These are phyloP conservation scores for Solanum etuberosum DNA, from an alignment of 257 asterid genomes.

Conservation along the genomic window DNA sequence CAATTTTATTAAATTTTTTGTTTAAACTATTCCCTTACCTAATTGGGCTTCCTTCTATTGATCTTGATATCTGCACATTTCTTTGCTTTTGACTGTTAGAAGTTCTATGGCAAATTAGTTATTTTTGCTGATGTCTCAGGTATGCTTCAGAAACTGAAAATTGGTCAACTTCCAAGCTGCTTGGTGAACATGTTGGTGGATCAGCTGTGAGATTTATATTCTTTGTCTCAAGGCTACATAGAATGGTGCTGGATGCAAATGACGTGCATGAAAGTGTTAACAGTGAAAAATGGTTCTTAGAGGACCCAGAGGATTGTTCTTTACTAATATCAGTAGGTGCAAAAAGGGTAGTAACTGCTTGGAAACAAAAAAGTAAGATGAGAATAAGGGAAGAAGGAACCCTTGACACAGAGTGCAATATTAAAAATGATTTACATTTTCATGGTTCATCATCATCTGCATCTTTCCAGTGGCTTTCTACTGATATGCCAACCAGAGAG, in stretches of 20 bases:
- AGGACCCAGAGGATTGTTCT: conserved; percentile 30
- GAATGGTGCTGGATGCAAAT: conserved; percentile 25
- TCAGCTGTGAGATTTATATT: conserved; percentile 90
- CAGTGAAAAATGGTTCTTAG: conserved; percentile 18
- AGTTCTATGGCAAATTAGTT: background rate
- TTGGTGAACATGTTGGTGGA: conserved; percentile 96
- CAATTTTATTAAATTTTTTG: background rate
- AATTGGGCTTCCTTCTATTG: background rate
- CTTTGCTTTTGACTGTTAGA: background rate
- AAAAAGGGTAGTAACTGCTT: conserved; percentile 88
- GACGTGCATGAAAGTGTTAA: conserved; percentile 15
- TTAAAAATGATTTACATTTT: conserved; percentile 14
- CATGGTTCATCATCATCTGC: conserved; percentile 22
- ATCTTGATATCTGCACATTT: background rate
- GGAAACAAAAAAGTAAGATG: conserved; percentile 46
- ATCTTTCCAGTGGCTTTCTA: conserved; percentile 87
- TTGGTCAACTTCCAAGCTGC: conserved; percentile 74
- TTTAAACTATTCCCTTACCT: background rate
- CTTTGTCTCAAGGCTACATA: conserved; percentile 50
- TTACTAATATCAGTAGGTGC: conserved; percentile 92
- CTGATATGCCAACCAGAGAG: conserved; percentile 73
- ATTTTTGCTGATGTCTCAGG: conserved; percentile 35
- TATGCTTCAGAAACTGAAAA: conserved; percentile 43
- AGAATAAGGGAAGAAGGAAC: conserved; percentile 19
- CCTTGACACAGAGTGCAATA: conserved; percentile 12